These are phyloP conservation scores for Starmerella vaccinii DNA, from an alignment of 805 yeast genomes.

Conservation along the genomic window DNA sequence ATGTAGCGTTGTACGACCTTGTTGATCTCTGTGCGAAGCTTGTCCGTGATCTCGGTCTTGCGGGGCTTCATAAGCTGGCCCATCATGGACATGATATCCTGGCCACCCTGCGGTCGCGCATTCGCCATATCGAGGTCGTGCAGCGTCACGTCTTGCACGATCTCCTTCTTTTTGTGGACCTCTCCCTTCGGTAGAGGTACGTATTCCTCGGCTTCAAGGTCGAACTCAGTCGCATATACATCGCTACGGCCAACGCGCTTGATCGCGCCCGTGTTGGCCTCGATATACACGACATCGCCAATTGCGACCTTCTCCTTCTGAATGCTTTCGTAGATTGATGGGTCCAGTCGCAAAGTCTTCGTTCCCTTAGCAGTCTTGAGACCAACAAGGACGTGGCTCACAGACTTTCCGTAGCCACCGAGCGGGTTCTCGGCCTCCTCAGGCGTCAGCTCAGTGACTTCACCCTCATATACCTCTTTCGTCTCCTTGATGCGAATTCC, in stretches of 20 bases:
- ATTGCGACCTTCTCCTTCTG: conserved; percentile 89
- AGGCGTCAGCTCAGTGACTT: conserved; percentile 88
- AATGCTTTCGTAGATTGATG: conserved; percentile 82
- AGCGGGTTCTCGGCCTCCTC: conserved; percentile 94
- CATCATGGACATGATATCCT: conserved; percentile 91
- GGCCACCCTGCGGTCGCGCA: conserved; percentile 94
- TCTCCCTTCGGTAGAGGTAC: conserved; percentile 98
- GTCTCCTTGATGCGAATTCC: conserved; percentile 94
- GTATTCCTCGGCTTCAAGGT: conserved; percentile 95
- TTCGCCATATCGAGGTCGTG: conserved; percentile 96
- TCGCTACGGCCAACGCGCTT: conserved; percentile 97
- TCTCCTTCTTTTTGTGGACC: conserved; percentile 94
- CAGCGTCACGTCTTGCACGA: conserved; percentile 91
- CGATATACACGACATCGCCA: conserved; percentile 95
- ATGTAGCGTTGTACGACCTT: conserved; percentile 92
- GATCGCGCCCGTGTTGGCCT: conserved; percentile 94
- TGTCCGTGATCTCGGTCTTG: conserved; percentile 94
- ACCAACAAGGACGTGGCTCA: conserved; percentile 87
- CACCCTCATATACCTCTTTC: conserved; percentile 96
- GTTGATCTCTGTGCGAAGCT: conserved; percentile 84
- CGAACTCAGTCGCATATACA: conserved; percentile 96
- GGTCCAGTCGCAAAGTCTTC: conserved; percentile 80
- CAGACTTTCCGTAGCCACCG: conserved; percentile 96
- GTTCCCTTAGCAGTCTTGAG: conserved; percentile 87
- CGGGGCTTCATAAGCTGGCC: conserved; percentile 92